phyloP scores from a whole-genome alignment of 768 basidiomycete species.

The Mycena rosella region DNA sequence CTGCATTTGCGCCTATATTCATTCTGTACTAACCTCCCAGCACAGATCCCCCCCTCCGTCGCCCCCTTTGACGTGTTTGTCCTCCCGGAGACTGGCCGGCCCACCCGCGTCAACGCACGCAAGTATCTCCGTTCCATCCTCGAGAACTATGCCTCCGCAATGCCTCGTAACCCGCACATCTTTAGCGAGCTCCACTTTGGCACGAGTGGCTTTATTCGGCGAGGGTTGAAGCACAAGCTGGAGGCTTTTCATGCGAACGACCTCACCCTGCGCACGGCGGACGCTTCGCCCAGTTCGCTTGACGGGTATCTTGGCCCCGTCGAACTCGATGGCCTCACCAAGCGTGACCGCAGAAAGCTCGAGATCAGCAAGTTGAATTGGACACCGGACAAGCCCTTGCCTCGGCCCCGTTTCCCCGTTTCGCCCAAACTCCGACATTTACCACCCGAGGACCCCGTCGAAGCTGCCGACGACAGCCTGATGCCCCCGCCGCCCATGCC shows the following conservation, averaged over 20 bases:
- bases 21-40: not conserved
- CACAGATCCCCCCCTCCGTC: constrained; percentile 1
- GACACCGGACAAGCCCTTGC: too few relatives aligned
- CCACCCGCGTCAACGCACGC: not conserved
- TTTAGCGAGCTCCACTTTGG: not conserved
- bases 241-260: too few relatives aligned
- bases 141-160: constrained; percentile 5
- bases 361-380: not conserved
- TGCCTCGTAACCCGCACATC: constrained; percentile 13
- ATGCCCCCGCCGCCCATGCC: constrained; percentile 27
- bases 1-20: not conserved
- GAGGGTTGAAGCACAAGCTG: constrained; percentile 7
- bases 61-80: not conserved
- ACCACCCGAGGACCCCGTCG: constrained; percentile 16
- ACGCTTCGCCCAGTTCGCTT: not conserved
- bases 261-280: not conserved
- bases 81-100: not conserved
- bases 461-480: constrained; percentile 19
- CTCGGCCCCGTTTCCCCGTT: not conserved
- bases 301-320: not conserved
- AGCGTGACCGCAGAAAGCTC: not conserved
- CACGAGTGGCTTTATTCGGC: not conserved
- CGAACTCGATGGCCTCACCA: not conserved
- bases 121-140: constrained; percentile 8
- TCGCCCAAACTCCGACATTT: not conserved